Percentiles rank a stretch among this genome's conserved stretches.
Conservation (phyloP, 2,329 filamentous ascomycete species). For the Fragosphaeria purpurea region DNA sequence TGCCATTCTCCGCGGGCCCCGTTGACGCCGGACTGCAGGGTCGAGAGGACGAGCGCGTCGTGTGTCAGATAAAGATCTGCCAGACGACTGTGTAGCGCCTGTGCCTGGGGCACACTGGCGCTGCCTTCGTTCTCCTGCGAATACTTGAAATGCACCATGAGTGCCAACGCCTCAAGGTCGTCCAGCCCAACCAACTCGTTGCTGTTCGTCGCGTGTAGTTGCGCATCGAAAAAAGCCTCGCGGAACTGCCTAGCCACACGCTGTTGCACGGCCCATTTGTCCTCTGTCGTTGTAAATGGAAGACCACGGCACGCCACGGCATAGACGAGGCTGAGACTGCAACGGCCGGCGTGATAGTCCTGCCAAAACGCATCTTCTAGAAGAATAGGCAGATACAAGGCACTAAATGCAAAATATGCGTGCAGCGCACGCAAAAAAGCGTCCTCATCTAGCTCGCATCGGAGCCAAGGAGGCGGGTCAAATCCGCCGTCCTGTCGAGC, state of each 20-base stretch:
- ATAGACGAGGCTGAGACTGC: slow-evolving; percentile 15
- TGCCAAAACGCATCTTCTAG: slow-evolving; percentile 17
- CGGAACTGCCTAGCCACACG: slow-evolving; percentile 15
- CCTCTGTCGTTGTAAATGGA: slow-evolving; percentile 10
- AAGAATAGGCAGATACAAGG: slow-evolving; percentile 15
- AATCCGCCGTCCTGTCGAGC: slow-evolving; percentile 1
- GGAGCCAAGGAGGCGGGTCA: slow-evolving; percentile 4
- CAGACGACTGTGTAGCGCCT: slow-evolving; percentile 7
- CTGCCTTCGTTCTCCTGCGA: not conserved
- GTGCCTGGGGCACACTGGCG: not conserved
- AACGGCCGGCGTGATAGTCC: slow-evolving; percentile 14
- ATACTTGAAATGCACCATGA: slow-evolving; percentile 15
- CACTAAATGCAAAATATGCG: slow-evolving; percentile 17
- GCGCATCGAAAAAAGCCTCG: slow-evolving; percentile 12
- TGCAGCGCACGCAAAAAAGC: slow-evolving; percentile 11
- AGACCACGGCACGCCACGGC: slow-evolving; percentile 18
- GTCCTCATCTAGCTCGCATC: slow-evolving; percentile 4
- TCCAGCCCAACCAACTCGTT: slow-evolving; percentile 7
- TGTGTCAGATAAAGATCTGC: slow-evolving; percentile 15
- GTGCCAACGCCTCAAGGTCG: slow-evolving; percentile 14
- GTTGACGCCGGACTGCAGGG: slow-evolving; percentile 10
- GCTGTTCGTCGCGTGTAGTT: slow-evolving; percentile 2
- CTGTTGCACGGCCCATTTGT: slow-evolving; percentile 15
- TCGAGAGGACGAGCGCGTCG: slow-evolving; percentile 18
- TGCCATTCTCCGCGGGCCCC: not conserved